A percentile compares a stretch with the other conserved stretches of the same genome.
Conservation (phyloP, 176 grass and related monocot genomes). For the Areca catechu region DNA sequence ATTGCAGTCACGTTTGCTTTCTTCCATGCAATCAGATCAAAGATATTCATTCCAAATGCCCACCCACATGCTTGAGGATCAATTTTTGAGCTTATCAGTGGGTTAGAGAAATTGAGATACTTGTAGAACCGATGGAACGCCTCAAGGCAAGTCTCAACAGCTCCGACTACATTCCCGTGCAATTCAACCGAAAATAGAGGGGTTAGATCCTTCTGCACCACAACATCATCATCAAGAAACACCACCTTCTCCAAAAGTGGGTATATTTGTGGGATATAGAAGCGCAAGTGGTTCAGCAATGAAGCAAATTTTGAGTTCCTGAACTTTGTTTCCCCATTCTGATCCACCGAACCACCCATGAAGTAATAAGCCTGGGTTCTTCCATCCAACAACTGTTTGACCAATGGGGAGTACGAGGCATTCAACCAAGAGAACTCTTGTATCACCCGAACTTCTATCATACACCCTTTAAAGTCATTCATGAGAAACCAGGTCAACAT, state of each 20-base stretch:
- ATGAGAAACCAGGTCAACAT: conserved; percentile 18
- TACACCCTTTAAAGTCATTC: conserved; percentile 19
- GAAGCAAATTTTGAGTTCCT: conserved; percentile 4
- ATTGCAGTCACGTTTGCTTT: conserved; percentile 14
- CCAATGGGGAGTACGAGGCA: conserved; percentile 4
- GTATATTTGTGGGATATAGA: conserved; percentile 14
- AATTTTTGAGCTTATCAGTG: conserved; percentile 9
- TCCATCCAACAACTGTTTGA: not conserved
- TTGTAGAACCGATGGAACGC: conserved; percentile 19
- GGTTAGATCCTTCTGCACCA: conserved; percentile 19
- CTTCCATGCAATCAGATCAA: conserved; percentile 19
- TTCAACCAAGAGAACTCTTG: conserved; percentile 11
- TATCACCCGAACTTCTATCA: conserved; percentile 3
- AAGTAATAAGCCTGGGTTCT: not conserved
- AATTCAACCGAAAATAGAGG: conserved; percentile 19
- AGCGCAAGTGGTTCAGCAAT: conserved; percentile 19
- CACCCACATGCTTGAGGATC: conserved; percentile 24
- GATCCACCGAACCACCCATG: not conserved
- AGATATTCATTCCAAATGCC: conserved; percentile 23
- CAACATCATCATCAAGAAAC: conserved; percentile 19
- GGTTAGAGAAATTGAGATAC: conserved; percentile 15
- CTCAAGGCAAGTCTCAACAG: conserved; percentile 17
- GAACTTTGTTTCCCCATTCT: not conserved
- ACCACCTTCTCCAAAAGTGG: conserved; percentile 17
- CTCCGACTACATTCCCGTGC: conserved; percentile 19